phyloP scores from a whole-genome alignment of 2,329 filamentous ascomycete genomes.

The Trichoderma pleuroti region DNA sequence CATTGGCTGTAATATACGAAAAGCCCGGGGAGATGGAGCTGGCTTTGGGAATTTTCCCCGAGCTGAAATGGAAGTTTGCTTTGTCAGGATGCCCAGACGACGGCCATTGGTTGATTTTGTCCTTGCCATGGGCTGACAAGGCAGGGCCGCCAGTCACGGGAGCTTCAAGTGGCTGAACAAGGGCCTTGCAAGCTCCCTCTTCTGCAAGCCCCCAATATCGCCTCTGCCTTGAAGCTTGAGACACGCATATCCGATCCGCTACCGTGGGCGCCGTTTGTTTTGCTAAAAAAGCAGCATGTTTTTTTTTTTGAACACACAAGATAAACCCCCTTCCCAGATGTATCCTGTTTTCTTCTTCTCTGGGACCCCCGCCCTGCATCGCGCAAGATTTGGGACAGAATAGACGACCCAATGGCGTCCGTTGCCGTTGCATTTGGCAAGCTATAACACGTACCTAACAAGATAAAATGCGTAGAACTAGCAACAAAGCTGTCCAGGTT shows the following conservation, averaged over 20 bases:
- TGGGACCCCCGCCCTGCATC: background rate
- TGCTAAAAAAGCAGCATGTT: background rate
- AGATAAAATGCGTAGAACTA: background rate
- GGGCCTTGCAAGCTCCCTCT: background rate
- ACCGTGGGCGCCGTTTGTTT: background rate
- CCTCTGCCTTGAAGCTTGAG: background rate
- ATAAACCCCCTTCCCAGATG: background rate
- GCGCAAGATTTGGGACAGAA: background rate
- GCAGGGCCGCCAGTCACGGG: background rate
- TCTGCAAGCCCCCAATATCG: background rate
- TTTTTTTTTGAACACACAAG: background rate
- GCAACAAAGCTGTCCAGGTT: background rate
- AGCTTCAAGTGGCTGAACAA: background rate
- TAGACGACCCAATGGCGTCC: conserved; percentile 4
- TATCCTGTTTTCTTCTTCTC: background rate
- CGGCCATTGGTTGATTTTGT: background rate
- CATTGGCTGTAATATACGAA: background rate
- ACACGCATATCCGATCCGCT: conserved; percentile 11
- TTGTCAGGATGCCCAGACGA: background rate
- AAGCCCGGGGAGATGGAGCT: background rate
- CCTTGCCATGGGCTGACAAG: background rate
- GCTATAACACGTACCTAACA: background rate
- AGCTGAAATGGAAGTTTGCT: background rate
- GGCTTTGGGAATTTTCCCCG: background rate
- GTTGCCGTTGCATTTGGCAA: background rate